Percentiles rank a stretch among this genome's conserved stretches.
phyloP scores from a whole-genome alignment of 1,284 basidiomycete species.

The Tremellales sp. region DNA sequence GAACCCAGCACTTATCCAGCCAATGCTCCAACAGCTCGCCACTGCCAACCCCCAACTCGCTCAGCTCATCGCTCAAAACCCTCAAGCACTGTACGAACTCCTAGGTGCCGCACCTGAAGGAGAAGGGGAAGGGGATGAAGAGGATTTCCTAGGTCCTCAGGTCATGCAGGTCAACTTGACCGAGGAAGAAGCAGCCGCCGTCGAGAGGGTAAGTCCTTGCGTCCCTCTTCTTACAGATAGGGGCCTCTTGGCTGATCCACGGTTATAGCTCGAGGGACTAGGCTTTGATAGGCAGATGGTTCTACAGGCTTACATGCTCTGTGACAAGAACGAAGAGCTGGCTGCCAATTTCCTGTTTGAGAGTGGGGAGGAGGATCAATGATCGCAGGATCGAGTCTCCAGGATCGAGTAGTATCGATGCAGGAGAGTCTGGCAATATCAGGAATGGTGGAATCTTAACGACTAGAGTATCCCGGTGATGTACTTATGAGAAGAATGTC shows the following conservation, averaged over 20 bases:
- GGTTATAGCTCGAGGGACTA: slow-evolving; percentile 71
- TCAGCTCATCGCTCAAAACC: slow-evolving; percentile 62
- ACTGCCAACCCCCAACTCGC: slow-evolving; percentile 68
- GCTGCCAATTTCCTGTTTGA: slow-evolving; percentile 91
- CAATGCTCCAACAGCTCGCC: slow-evolving; percentile 76
- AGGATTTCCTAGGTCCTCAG: slow-evolving; percentile 55
- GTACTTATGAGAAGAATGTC: too few relatives aligned
- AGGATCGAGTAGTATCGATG: too few relatives aligned
- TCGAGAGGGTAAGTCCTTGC: slow-evolving; percentile 66
- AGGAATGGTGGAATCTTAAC: too few relatives aligned
- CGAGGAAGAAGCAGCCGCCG: slow-evolving; percentile 76
- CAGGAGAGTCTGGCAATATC: too few relatives aligned
- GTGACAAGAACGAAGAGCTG: slow-evolving; percentile 91
- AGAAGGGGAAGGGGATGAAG: slow-evolving; percentile 53
- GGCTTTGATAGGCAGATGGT: slow-evolving; percentile 76
- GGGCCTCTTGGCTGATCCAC: background rate
- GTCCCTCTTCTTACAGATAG: background rate
- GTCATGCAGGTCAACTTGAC: slow-evolving; percentile 67
- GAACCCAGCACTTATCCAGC: slow-evolving; percentile 74
- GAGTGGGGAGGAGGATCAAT: slow-evolving; percentile 62
- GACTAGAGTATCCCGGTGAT: too few relatives aligned
- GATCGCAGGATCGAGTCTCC: too few relatives aligned
- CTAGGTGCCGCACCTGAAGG: slow-evolving; percentile 52
- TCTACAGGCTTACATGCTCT: slow-evolving; percentile 81
- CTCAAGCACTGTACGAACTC: slow-evolving; percentile 63